These are phyloP conservation scores for Silene coronaria DNA, from an alignment of 179 eudicot species.

Conservation along the genomic window DNA sequence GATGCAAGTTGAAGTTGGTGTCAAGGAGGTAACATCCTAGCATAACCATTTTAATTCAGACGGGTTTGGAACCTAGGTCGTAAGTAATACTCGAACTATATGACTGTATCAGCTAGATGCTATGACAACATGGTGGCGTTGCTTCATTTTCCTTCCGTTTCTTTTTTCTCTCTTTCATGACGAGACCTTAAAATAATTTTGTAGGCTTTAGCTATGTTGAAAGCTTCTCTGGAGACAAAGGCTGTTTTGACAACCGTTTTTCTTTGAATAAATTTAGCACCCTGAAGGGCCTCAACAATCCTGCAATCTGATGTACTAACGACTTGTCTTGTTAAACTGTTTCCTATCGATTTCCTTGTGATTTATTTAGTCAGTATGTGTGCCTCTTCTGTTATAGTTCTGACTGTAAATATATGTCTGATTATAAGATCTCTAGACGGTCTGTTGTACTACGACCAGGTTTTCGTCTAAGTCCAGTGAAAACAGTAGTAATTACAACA, in stretches of 20 bases:
- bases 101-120: no score
- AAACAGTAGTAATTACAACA: background rate
- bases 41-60: no score
- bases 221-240: background rate
- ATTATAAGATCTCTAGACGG: no score
- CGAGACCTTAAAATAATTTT: background rate
- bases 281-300: background rate
- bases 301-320: background rate
- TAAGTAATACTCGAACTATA: no score
- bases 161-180: background rate
- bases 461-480: background rate
- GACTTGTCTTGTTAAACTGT: background rate
- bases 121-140: no score
- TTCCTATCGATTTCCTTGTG: background rate
- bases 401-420: background rate
- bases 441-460: background rate
- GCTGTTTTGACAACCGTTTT: background rate
- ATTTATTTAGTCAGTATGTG: no score
- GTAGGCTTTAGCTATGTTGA: background rate
- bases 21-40: background rate
- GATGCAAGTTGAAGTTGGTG: conserved; percentile 22
- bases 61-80: no score
- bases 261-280: background rate
- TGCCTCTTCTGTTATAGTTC: background rate
- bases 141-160: no score